Conservation (phyloP, 108 stramenopile genomes). For the Epipyxis sp. region DNA sequence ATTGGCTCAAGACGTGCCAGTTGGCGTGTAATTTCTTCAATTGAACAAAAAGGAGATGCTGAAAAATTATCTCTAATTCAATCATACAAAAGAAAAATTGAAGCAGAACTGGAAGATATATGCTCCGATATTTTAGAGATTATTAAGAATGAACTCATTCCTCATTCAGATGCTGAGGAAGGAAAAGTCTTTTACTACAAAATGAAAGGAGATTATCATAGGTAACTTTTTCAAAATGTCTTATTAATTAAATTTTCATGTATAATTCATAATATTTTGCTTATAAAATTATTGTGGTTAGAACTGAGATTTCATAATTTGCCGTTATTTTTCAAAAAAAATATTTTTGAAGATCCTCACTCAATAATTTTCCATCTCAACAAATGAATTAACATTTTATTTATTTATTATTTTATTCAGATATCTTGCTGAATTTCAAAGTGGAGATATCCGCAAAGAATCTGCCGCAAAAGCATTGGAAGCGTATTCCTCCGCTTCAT, state of each 20-base stretch:
- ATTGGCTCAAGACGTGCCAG: slow-evolving; percentile 98
- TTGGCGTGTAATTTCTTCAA: slow-evolving; percentile 98
- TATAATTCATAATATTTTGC: not conserved
- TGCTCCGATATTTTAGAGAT: slow-evolving; percentile 95
- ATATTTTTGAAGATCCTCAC: not conserved
- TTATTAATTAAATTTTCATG: slow-evolving; percentile 59
- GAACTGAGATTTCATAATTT: not conserved
- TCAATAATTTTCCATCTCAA: not conserved
- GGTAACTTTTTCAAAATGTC: slow-evolving; percentile 96
- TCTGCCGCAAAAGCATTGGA: slow-evolving; percentile 88
- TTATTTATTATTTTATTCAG: not conserved
- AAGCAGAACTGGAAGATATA: slow-evolving; percentile 88
- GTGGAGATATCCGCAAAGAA: slow-evolving; percentile 51
- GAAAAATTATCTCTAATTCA: slow-evolving; percentile 90
- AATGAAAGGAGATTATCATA: slow-evolving; percentile 99
- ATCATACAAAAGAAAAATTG: slow-evolving; percentile 92
- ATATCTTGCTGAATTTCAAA: slow-evolving; percentile 58
- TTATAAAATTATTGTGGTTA: not conserved
- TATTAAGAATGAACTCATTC: slow-evolving; percentile 95
- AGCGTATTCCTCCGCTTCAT: slow-evolving; percentile 92
- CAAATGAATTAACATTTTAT: too few relatives aligned
- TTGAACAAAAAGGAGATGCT: slow-evolving; percentile 95
- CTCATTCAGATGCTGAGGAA: slow-evolving; percentile 92
- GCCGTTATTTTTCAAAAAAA: not conserved
- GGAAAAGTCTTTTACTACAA: slow-evolving; percentile 99